These are phyloP conservation scores for Stephanodiscus minutulus DNA, from an alignment of 108 stramenopile genomes.

Conservation along the genomic window DNA sequence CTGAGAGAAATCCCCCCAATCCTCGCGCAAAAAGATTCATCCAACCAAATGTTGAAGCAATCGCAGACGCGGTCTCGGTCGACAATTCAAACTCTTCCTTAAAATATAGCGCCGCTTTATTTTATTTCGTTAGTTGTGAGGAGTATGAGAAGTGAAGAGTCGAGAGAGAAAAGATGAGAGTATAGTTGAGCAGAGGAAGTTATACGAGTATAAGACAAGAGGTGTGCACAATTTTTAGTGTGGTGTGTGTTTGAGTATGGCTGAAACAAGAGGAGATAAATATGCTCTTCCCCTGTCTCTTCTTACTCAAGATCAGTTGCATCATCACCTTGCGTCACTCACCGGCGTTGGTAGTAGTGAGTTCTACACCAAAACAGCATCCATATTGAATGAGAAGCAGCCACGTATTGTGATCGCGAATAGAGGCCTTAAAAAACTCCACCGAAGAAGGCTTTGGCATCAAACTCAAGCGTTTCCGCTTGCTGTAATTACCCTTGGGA, in stretches of 20 bases:
- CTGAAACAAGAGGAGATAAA: no score
- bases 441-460: constrained; percentile 54
- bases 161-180: background rate
- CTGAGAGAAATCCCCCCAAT: constrained; percentile 66
- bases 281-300: background rate
- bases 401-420: constrained; percentile 74
- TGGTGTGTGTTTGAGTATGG: background rate
- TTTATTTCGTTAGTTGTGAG: constrained; percentile 10
- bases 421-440: constrained; percentile 41
- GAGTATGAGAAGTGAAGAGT: background rate
- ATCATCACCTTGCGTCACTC: background rate
- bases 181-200: no score
- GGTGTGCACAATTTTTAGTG: no score
- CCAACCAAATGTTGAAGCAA: constrained; percentile 79
- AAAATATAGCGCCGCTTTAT: constrained; percentile 81
- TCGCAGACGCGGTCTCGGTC: constrained; percentile 72
- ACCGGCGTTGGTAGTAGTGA: constrained; percentile 58
- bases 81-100: constrained; percentile 73
- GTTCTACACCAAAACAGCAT: constrained; percentile 88
- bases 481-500: constrained; percentile 83
- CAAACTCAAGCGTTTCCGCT: constrained; percentile 57
- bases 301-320: background rate
- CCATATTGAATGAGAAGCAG: constrained; percentile 79
- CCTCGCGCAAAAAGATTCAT: constrained; percentile 83
- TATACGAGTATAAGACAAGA: background rate